phyloP scores from a whole-genome alignment of 257 asterid species.

The Euphrasia confusa region DNA sequence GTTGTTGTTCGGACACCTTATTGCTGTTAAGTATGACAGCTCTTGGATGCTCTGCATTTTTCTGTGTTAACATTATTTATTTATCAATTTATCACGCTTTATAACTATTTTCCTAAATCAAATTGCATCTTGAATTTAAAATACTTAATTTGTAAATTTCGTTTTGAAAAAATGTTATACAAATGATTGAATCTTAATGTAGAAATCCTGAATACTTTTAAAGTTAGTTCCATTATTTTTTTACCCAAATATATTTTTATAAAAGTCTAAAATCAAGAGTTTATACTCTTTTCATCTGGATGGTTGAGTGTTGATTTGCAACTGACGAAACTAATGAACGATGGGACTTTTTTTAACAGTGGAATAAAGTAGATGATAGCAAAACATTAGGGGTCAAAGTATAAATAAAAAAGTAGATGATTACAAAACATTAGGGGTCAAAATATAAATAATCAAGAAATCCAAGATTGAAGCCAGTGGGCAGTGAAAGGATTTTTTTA shows the following conservation, averaged over 20 bases:
- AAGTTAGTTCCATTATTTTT: too few relatives aligned
- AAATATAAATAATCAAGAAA: slow-evolving; percentile 5
- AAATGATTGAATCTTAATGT: not conserved
- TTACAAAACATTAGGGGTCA: not conserved
- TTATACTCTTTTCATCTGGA: too few relatives aligned
- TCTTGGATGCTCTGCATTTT: too few relatives aligned
- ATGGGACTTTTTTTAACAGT: too few relatives aligned
- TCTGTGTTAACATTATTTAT: too few relatives aligned
- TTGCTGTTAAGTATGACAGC: not conserved
- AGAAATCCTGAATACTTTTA: not conserved
- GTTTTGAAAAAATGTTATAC: not conserved
- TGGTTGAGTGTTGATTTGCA: too few relatives aligned
- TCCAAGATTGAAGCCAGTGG: not conserved
- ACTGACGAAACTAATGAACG: too few relatives aligned
- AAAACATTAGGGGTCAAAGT: slow-evolving; percentile 1
- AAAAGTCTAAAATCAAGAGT: too few relatives aligned
- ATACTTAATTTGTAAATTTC: too few relatives aligned
- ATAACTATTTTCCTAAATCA: too few relatives aligned
- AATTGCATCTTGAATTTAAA: too few relatives aligned
- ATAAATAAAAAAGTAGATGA: not conserved
- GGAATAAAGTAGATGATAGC: not conserved
- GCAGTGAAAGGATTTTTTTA: not conserved
- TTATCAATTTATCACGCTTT: not conserved
- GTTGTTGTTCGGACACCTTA: not conserved
- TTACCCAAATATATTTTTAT: too few relatives aligned